Conservation (phyloP, 768 basidiomycete genomes). For the Lyophyllum decastes region DNA sequence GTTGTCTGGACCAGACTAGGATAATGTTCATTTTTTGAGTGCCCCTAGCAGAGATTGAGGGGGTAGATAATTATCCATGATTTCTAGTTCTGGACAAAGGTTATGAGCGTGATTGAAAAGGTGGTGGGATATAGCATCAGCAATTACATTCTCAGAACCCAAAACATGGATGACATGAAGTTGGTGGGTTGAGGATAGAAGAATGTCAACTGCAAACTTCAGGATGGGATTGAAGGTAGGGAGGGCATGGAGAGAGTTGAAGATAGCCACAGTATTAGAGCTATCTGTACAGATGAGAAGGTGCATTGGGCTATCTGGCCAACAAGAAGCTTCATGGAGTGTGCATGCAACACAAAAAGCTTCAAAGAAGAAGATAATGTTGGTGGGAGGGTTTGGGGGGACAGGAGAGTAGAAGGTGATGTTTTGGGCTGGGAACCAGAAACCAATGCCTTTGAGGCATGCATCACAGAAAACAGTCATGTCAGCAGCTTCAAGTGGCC, state of each 20-base stretch:
- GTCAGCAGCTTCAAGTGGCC: slow-evolving; percentile 18
- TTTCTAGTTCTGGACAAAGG: background rate
- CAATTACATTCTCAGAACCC: slow-evolving; percentile 17
- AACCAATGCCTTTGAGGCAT: slow-evolving; percentile 18
- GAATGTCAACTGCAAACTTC: slow-evolving; percentile 13
- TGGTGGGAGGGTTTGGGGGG: background rate
- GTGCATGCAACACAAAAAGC: slow-evolving; percentile 23
- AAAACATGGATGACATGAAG: slow-evolving; percentile 16
- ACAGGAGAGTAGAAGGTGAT: slow-evolving; percentile 15
- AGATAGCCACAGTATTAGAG: slow-evolving; percentile 22
- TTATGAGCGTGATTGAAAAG: background rate
- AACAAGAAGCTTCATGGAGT: slow-evolving; percentile 5
- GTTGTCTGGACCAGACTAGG: slow-evolving; percentile 21
- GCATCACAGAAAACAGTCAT: slow-evolving; percentile 25
- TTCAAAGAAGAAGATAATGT: slow-evolving; percentile 27
- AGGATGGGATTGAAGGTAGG: slow-evolving; percentile 20
- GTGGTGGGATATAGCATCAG: slow-evolving; percentile 22
- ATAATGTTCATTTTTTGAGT: slow-evolving; percentile 18
- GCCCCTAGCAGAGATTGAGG: slow-evolving; percentile 31
- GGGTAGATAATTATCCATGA: slow-evolving; percentile 10
- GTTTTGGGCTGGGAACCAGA: slow-evolving; percentile 19
- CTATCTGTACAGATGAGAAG: slow-evolving; percentile 25
- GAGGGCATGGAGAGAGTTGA: slow-evolving; percentile 10
- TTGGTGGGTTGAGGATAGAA: slow-evolving; percentile 8
- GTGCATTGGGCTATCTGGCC: background rate